phyloP scores from a whole-genome alignment of 768 basidiomycete species.

The Lentinula aciculospora region DNA sequence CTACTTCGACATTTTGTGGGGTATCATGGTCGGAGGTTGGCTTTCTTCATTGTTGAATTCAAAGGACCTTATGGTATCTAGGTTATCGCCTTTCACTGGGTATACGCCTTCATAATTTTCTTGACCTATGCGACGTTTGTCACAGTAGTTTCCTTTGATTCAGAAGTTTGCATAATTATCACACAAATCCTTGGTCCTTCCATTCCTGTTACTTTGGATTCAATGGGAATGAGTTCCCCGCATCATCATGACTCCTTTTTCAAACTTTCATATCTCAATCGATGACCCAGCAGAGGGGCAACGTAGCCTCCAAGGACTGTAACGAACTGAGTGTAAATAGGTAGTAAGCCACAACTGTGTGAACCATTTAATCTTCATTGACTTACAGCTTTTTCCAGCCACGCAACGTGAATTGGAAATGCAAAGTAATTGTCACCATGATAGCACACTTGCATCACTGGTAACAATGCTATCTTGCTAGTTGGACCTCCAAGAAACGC shows the following conservation, averaged over 20 bases:
- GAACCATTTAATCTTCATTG: background rate
- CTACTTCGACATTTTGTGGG: conserved; percentile 41
- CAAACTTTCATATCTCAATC: background rate
- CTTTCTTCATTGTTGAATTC: conserved; percentile 35
- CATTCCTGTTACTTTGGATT: too few species aligned
- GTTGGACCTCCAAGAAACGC: background rate
- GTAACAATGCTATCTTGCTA: background rate
- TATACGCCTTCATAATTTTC: background rate
- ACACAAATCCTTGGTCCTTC: too few species aligned
- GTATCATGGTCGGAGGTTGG: conserved; percentile 41
- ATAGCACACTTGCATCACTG: conserved; percentile 6
- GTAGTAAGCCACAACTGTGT: background rate
- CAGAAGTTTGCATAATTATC: too few species aligned
- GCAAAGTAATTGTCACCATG: background rate
- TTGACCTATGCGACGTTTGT: too few species aligned
- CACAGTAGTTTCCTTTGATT: too few species aligned
- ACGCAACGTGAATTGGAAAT: background rate
- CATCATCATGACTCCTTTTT: background rate
- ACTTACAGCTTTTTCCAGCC: conserved; percentile 5
- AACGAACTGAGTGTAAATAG: background rate
- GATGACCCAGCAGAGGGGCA: conserved; percentile 1
- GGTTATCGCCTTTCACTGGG: background rate
- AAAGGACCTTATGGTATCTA: conserved; percentile 18
- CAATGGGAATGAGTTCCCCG: too few species aligned
- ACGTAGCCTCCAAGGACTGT: background rate